Base-by-base conservation (phyloP, 108 stramenopile genomes). In the Cylindrotheca closterium region DNA sequence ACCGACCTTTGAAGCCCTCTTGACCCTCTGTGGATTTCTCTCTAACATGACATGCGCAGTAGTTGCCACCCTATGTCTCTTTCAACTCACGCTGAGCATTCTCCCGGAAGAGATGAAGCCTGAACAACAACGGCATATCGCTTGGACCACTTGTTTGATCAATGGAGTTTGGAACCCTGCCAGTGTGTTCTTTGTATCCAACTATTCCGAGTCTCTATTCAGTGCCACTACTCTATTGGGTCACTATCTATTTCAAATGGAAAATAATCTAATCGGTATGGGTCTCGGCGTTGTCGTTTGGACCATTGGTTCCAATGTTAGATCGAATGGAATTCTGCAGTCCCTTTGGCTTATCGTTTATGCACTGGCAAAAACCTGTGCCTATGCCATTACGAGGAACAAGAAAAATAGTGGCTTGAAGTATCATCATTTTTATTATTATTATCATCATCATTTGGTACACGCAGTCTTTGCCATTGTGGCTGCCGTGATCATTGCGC, bases 181-280 rank as follows among this genome's bases (percentile, higher is more conserved):
- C 19, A 77, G 68, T 47, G 82, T 94, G 12, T 94, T 94, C 65
- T 94, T 94, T 82, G 72, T 70, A 30, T 63, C 85, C 5, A 81
- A 83, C 12, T 94, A 94, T 71, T 90, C 90, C 17, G 93, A 94
- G 73, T 79, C 88, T 2, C 32, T 84, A 0, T 94, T 91, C 81
- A 72, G 80, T 26, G 71, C 79, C 52, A 46, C 80, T 3, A 83
- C 81, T 23, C 85, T 93, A 57, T 32, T 53, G 5, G 91, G 87
- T 12, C 65, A 71, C 65, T 55, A 57, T 26, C 10, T 65, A 18
- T 51, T 52, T 58, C 0, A 29, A 18, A 31, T 34, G 51, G 28
- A 25, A 8, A 12, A 48, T n/a, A 0, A 37, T 42, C 27, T 46
- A 28, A 55, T 61, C n/a, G 68, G 33, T 18, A 26, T 24, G 4